A percentile compares a stretch with the other conserved stretches of the same genome.
Evolutionary conservation across 768 basidiomycete genomes (phyloP).

Genomic region (Hydnomerulius pinastri): DNA sequence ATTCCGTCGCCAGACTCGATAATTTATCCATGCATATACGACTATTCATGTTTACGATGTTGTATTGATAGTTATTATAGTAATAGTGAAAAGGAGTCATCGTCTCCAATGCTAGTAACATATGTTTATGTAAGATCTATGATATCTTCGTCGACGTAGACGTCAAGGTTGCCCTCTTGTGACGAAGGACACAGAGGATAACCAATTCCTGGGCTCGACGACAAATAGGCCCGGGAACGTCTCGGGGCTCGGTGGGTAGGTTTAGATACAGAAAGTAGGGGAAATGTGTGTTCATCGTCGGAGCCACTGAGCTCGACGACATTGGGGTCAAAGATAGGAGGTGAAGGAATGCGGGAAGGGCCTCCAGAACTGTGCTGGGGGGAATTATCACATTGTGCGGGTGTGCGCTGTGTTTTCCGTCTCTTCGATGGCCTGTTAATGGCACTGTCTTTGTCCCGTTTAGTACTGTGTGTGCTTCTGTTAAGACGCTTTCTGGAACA

Average conservation of each 20-base stretch:
- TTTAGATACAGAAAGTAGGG: neutral
- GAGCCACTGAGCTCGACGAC: neutral
- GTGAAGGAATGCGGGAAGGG: neutral
- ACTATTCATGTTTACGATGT: constrained; percentile 5
- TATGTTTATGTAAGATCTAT: constrained; percentile 1
- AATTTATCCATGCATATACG: constrained; percentile 5
- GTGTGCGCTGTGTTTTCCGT: neutral
- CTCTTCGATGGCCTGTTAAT: neutral
- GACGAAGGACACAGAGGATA: neutral
- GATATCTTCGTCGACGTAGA: neutral
- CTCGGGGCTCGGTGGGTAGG: neutral
- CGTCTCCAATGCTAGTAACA: neutral
- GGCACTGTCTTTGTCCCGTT: neutral
- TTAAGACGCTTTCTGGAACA: neutral
- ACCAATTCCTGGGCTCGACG: neutral
- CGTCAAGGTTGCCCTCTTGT: neutral
- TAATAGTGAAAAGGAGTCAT: neutral
- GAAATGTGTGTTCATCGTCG: constrained; percentile 1
- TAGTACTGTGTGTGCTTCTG: neutral
- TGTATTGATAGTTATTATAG: constrained; percentile 3
- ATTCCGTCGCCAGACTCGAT: too few relatives aligned
- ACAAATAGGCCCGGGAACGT: too few relatives aligned
- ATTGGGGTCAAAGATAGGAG: neutral
- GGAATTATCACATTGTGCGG: neutral
- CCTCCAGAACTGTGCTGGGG: neutral